These are phyloP conservation scores for Corchorus capsularis DNA, from an alignment of 345 rosid species.

Conservation along the genomic window DNA sequence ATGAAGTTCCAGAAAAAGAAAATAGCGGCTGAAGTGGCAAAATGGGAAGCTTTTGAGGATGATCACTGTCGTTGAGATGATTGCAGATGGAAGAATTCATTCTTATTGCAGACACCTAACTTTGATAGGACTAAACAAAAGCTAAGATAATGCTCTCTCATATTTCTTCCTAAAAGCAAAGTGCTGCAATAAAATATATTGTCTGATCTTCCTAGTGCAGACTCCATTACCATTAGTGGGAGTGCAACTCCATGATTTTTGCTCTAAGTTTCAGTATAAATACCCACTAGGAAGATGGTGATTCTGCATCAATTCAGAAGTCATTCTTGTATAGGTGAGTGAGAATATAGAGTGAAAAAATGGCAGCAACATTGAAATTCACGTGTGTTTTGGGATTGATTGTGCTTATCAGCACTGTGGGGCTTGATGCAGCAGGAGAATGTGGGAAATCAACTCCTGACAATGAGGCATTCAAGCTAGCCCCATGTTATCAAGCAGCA, in stretches of 20 bases:
- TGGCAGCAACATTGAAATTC: slow-evolving; percentile 31
- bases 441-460: slow-evolving; percentile 45
- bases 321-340: neutral
- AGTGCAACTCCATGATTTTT: slow-evolving; percentile 15
- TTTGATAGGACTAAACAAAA: slow-evolving; percentile 8
- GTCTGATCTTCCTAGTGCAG: slow-evolving; percentile 30
- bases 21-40: slow-evolving; percentile 18
- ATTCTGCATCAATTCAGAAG: slow-evolving; percentile 21
- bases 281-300: neutral
- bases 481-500: slow-evolving; percentile 41
- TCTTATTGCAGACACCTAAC: slow-evolving; percentile 6
- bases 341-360: neutral
- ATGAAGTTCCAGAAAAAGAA: slow-evolving; percentile 16
- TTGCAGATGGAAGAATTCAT: slow-evolving; percentile 23
- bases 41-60: neutral
- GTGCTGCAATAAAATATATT: slow-evolving; percentile 23
- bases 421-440: slow-evolving; percentile 39
- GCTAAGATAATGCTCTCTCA: neutral
- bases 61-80: slow-evolving; percentile 6
- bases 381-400: slow-evolving; percentile 31
- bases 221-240: slow-evolving; percentile 39
- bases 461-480: slow-evolving; percentile 39
- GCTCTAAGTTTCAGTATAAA: slow-evolving; percentile 35
- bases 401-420: slow-evolving; percentile 15
- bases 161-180: slow-evolving; percentile 4